Percentiles rank a stretch among this genome's conserved stretches.
Conservation (phyloP, 2,329 filamentous ascomycete species). For the Alternaria burnsii region DNA sequence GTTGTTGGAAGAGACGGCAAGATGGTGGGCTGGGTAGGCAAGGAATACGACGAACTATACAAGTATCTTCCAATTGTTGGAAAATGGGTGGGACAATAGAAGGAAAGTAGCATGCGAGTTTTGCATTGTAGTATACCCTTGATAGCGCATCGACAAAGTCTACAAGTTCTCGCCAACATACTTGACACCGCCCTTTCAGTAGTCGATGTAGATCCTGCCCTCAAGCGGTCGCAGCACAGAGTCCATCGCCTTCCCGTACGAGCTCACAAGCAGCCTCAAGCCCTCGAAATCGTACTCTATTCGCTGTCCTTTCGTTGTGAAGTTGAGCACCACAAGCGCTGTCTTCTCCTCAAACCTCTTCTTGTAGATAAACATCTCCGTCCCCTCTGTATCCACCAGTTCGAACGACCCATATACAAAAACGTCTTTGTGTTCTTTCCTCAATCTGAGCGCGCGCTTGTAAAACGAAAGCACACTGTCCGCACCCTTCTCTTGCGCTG, state of each 20-base stretch:
- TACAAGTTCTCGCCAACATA: not conserved
- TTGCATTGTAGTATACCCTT: conserved; percentile 36
- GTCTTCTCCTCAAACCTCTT: conserved; percentile 45
- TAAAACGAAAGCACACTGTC: conserved; percentile 69
- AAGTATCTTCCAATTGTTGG: conserved; percentile 66
- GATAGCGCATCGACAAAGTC: not conserved
- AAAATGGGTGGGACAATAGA: conserved; percentile 55
- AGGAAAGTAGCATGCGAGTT: conserved; percentile 5
- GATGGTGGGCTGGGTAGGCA: conserved; percentile 80
- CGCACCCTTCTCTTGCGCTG: conserved; percentile 58
- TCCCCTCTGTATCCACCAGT: conserved; percentile 61
- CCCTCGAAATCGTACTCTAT: conserved; percentile 13
- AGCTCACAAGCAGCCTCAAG: conserved; percentile 58
- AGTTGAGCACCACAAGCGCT: conserved; percentile 51
- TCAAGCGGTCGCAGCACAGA: conserved; percentile 45
- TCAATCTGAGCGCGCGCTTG: conserved; percentile 64
- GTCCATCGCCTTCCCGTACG: conserved; percentile 33
- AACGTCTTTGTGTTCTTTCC: conserved; percentile 68
- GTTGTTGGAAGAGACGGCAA: conserved; percentile 76
- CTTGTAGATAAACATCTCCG: conserved; percentile 61
- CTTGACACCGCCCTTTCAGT: conserved; percentile 18
- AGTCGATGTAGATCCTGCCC: conserved; percentile 49
- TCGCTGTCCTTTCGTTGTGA: conserved; percentile 38
- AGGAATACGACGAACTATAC: conserved; percentile 80
- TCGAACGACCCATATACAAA: conserved; percentile 74